A percentile compares a stretch with the other conserved stretches of the same genome.
phyloP scores from a whole-genome alignment of 1,284 basidiomycete species.

The Exobasidium cylindrosporum region DNA sequence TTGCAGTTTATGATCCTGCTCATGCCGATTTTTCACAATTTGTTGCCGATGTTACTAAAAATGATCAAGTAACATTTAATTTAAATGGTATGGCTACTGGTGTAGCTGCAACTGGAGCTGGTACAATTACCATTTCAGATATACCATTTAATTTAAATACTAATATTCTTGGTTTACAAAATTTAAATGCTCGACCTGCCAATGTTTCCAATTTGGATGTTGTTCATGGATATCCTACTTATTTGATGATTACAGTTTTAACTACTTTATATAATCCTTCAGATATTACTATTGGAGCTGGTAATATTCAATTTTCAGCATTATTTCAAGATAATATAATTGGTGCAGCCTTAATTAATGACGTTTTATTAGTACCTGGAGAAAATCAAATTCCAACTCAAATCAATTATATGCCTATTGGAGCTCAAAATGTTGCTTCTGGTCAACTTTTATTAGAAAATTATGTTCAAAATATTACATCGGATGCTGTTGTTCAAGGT shows the following conservation, averaged over 20 bases:
- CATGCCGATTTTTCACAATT: slow-evolving; percentile 63
- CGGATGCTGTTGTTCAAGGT: slow-evolving; percentile 65
- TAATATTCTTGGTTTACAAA: slow-evolving; percentile 67
- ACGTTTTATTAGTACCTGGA: slow-evolving; percentile 45
- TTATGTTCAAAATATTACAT: slow-evolving; percentile 68
- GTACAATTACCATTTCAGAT: slow-evolving; percentile 62
- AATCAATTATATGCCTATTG: slow-evolving; percentile 68
- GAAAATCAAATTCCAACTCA: slow-evolving; percentile 56
- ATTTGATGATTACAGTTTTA: slow-evolving; percentile 69
- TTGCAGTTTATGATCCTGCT: slow-evolving; percentile 63
- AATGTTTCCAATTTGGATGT: slow-evolving; percentile 68
- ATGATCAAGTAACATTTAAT: slow-evolving; percentile 60
- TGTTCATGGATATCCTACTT: slow-evolving; percentile 67
- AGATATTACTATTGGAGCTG: slow-evolving; percentile 69
- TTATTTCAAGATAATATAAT: slow-evolving; percentile 64
- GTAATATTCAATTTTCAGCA: slow-evolving; percentile 66
- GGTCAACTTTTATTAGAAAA: slow-evolving; percentile 68
- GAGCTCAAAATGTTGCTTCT: slow-evolving; percentile 60
- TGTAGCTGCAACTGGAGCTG: slow-evolving; percentile 68
- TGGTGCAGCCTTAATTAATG: slow-evolving; percentile 64
- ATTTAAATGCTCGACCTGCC: slow-evolving; percentile 65
- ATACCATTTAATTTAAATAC: slow-evolving; percentile 69
- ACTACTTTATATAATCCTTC: slow-evolving; percentile 58
- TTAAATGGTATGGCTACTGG: slow-evolving; percentile 66
- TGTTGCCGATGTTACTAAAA: slow-evolving; percentile 65